Conservation (phyloP, 2,329 filamentous ascomycete genomes). For the Diplodia scrobiculata region DNA sequence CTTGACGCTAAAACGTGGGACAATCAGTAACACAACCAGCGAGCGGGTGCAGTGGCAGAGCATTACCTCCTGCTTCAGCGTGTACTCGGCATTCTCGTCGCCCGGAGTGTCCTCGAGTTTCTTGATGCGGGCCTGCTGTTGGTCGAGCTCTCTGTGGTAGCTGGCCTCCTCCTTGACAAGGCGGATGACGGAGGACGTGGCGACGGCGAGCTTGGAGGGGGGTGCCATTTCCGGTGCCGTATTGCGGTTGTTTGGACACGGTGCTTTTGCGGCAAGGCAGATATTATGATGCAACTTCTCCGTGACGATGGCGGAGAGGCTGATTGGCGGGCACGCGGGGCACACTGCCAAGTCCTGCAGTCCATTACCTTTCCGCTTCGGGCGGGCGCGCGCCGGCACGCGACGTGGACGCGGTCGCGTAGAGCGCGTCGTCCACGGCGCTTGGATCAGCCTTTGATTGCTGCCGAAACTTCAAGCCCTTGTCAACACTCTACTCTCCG, state of each 20-base stretch:
- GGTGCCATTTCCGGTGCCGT: conserved; percentile 65
- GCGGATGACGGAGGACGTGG: conserved; percentile 75
- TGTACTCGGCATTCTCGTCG: conserved; percentile 75
- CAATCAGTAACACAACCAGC: not conserved
- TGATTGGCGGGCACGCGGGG: conserved; percentile 20
- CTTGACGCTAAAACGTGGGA: conserved; percentile 62
- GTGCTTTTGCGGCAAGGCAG: not conserved
- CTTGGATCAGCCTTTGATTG: conserved; percentile 20
- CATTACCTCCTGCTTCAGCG: conserved; percentile 82
- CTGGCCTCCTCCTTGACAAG: conserved; percentile 88
- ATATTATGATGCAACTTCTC: conserved; percentile 21
- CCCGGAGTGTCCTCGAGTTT: conserved; percentile 64
- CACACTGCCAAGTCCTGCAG: conserved; percentile 4
- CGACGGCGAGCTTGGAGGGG: conserved; percentile 74
- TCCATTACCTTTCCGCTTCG: conserved; percentile 7
- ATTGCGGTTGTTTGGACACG: not conserved
- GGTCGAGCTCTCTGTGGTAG: conserved; percentile 81
- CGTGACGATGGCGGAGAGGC: not conserved
- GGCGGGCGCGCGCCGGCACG: conserved; percentile 31
- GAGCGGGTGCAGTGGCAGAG: not conserved
- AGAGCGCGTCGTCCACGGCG: conserved; percentile 15
- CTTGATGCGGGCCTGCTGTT: conserved; percentile 71
- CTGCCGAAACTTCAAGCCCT: conserved; percentile 22
- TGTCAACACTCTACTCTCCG: conserved; percentile 12
- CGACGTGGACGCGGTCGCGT: conserved; percentile 32